Base-by-base conservation (phyloP, 164 flowering plant genomes). In the Magnolia changhungtana region DNA sequence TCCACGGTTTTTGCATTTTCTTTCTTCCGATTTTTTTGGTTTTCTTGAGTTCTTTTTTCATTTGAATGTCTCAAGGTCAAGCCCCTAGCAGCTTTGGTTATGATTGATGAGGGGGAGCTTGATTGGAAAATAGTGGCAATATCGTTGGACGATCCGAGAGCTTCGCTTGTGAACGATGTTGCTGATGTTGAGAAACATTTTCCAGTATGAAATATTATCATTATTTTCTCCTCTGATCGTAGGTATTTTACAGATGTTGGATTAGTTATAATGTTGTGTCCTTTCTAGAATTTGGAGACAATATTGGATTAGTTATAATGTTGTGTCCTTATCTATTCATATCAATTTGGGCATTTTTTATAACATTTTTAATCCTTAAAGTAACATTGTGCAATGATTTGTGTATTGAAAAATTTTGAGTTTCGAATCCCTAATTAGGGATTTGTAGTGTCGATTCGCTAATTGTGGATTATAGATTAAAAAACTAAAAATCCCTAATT, bases 91-190 rank as follows among this genome's bases (percentile, higher is more conserved):
- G 98, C 96, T 70, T 82, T 96, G 67, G 99, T 98, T 23, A 94
- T 96, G 99, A 92, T 96, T 79, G 99, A 96, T 83, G 98, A 94
- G 71, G 99, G 98, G 13, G 99, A 96, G 76, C 96, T 96, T 78
- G 99, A 96, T 87, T 96, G 99, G 98, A 96, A 96, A 85, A 91
- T 96, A n/a, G 84, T 96, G 79, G 98, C 98, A 18, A 91, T 96
- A 78, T 94, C 99, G 16, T 80, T 94, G 84, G 98, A 96, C 81
- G 99, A 96, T 73, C 99, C 97, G 63, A 93, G 75, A 78, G 96
- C 99, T 76, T 84, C 98, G 37, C 88, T 92, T 71, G 99, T 96
- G 74, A 89, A 94, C 74, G 98, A 96, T 83, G 79, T 94, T 29
- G 89, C 85, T 72, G 98, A 92, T 81, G 98, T 94, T 75, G 98